Evolutionary conservation across 768 basidiomycete species (phyloP).

Genomic region (Tephrocybe sp.): DNA sequence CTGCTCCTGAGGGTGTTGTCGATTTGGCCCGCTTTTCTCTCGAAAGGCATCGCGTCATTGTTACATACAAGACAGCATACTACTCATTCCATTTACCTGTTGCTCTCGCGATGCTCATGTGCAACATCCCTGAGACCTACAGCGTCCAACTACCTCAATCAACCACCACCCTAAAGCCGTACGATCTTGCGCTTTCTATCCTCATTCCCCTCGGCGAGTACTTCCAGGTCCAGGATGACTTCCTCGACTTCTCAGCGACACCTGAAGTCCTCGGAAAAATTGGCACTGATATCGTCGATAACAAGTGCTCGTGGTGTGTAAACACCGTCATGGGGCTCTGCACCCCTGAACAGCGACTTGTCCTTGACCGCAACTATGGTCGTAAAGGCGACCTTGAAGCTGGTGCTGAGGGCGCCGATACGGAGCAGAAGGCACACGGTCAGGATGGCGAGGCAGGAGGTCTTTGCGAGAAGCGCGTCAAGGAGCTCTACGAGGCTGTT

Average conservation of each 20-base stretch:
- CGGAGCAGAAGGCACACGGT: conserved; percentile 18
- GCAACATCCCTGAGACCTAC: conserved; percentile 56
- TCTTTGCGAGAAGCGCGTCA: conserved; percentile 42
- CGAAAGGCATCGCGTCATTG: conserved; percentile 86
- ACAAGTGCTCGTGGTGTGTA: conserved; percentile 98
- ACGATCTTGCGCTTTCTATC: conserved; percentile 75
- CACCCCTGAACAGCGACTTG: conserved; percentile 51
- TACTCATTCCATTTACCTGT: conserved; percentile 99
- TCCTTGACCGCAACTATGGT: conserved; percentile 58
- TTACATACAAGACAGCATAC: conserved; percentile 95
- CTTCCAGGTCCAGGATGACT: conserved; percentile 99
- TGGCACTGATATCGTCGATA: conserved; percentile 97
- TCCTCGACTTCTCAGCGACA: conserved; percentile 87
- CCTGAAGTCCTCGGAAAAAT: conserved; percentile 95
- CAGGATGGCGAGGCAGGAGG: conserved; percentile 45
- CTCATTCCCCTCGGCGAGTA: conserved; percentile 94
- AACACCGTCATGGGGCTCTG: conserved; percentile 76
- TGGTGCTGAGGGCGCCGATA: conserved; percentile 18
- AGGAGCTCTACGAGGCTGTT: conserved; percentile 67
- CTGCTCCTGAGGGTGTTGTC: conserved; percentile 87
- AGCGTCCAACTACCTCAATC: conserved; percentile 21
- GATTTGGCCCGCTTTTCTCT: conserved; percentile 89
- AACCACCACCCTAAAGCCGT: conserved; percentile 46
- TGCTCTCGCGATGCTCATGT: conserved; percentile 87
- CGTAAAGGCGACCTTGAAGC: conserved; percentile 35